These are phyloP conservation scores for Alternaria postmessia DNA, from an alignment of 2,329 filamentous ascomycete genomes.

Conservation along the genomic window DNA sequence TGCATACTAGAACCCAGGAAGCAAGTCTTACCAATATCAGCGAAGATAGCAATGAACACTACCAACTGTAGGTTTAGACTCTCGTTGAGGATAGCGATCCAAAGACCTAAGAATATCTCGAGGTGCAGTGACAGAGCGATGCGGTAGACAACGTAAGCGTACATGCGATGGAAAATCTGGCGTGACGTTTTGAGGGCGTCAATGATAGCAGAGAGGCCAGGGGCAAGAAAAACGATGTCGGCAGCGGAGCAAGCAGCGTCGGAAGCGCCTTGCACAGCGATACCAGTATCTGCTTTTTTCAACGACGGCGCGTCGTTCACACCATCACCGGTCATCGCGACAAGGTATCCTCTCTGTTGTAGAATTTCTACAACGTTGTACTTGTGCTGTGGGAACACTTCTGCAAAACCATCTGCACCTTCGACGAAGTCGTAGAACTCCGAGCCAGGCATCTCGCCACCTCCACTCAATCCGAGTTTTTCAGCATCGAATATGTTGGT, in stretches of 20 bases:
- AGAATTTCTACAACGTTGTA: constrained; percentile 93
- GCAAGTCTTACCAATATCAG: constrained; percentile 67
- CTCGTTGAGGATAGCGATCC: constrained; percentile 87
- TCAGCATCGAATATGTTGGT: constrained; percentile 96
- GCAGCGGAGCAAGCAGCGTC: constrained; percentile 90
- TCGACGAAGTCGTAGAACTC: constrained; percentile 96
- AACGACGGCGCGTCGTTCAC: constrained; percentile 93
- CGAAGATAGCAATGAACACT: constrained; percentile 94
- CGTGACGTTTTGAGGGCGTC: constrained; percentile 91
- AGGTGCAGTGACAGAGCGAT: constrained; percentile 91
- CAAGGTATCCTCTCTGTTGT: constrained; percentile 90
- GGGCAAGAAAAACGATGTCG: constrained; percentile 92
- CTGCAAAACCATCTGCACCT: constrained; percentile 92
- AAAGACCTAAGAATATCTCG: constrained; percentile 89
- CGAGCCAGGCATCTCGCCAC: constrained; percentile 91
- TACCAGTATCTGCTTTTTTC: constrained; percentile 96
- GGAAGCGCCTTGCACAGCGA: constrained; percentile 90
- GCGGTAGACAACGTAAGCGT: constrained; percentile 94
- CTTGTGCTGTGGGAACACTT: constrained; percentile 95
- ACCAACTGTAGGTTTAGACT: constrained; percentile 86
- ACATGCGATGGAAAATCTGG: constrained; percentile 97
- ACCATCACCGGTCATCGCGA: constrained; percentile 96
- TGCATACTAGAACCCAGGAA: neutral
- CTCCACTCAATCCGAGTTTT: constrained; percentile 86
- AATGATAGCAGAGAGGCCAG: constrained; percentile 90